phyloP scores from a whole-genome alignment of 2,329 filamentous ascomycete genomes.

The Aureobasidium mangrovei region DNA sequence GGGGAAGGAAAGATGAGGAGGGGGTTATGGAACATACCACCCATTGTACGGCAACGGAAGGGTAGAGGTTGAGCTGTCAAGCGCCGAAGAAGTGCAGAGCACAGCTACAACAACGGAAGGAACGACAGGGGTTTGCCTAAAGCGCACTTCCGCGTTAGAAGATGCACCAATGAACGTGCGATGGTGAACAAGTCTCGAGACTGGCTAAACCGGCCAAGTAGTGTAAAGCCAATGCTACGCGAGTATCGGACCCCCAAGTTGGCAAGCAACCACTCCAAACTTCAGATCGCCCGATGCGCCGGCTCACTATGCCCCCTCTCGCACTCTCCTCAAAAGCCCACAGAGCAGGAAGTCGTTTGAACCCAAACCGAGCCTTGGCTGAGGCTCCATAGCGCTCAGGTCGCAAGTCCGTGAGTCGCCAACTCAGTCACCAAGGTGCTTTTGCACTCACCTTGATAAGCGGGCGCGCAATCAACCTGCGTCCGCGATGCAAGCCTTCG shows the following conservation, averaged over 20 bases:
- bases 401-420: constrained; percentile 9
- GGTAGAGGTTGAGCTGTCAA: constrained; percentile 14
- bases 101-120: constrained; percentile 14
- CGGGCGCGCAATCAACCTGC: neutral
- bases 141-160: constrained; percentile 12
- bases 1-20: constrained; percentile 13
- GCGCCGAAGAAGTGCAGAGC: constrained; percentile 11
- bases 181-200: constrained; percentile 7
- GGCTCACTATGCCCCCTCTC: constrained; percentile 4
- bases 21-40: constrained; percentile 13
- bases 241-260: constrained; percentile 4
- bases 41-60: constrained; percentile 13
- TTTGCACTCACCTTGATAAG: constrained; percentile 14
- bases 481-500: constrained; percentile 7
- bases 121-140: constrained; percentile 16
- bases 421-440: constrained; percentile 10
- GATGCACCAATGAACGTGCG: constrained; percentile 13
- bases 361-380: constrained; percentile 1
- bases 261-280: neutral
- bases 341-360: neutral
- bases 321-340: constrained; percentile 3
- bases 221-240: constrained; percentile 11
- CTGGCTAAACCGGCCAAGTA: constrained; percentile 14
- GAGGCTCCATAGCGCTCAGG: constrained; percentile 1
- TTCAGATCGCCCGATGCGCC: constrained; percentile 11